Percentiles rank a stretch among this genome's conserved stretches.
Evolutionary conservation across 805 yeast species (phyloP).

Genomic region (Candida easanensis): DNA sequence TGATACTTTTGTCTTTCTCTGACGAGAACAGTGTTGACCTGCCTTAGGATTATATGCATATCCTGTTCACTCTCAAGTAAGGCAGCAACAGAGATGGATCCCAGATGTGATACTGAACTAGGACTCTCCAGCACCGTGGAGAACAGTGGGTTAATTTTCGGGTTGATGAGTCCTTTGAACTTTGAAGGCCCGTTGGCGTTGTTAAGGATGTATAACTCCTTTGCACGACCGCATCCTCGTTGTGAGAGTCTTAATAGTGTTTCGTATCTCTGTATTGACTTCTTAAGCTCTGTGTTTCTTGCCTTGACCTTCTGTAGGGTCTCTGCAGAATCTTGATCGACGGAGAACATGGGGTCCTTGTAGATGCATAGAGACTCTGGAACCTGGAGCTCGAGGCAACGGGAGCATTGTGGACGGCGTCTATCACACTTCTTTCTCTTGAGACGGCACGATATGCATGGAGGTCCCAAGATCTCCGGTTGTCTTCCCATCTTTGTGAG

Average conservation of each 20-base stretch:
- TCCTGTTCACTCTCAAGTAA: conserved; percentile 1
- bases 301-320: conserved; percentile 1
- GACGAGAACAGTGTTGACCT: conserved; percentile 5
- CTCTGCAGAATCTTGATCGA: not conserved
- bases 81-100: conserved; percentile 5
- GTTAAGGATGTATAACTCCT: conserved; percentile 3
- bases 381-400: conserved; percentile 12
- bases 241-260: not conserved
- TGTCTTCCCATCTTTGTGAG: not conserved
- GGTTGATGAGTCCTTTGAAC: conserved; percentile 1
- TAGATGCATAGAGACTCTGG: conserved; percentile 10
- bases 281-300: conserved; percentile 2
- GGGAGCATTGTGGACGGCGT: conserved; percentile 6
- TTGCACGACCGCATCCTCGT: not conserved
- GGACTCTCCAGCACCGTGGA: conserved; percentile 6
- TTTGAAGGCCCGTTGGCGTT: not conserved
- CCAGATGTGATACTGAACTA: conserved; percentile 1
- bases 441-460: conserved; percentile 12
- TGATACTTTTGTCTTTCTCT: conserved; percentile 8
- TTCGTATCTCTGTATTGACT: not conserved
- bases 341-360: conserved; percentile 1
- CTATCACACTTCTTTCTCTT: conserved; percentile 12
- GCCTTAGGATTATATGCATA: not conserved
- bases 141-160: conserved; percentile 8
- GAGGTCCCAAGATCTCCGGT: conserved; percentile 2